A percentile compares a stretch with the other conserved stretches of the same genome.
Conservation (phyloP, 2,329 filamentous ascomycete species). For the Colletotrichum chrysophilum region DNA sequence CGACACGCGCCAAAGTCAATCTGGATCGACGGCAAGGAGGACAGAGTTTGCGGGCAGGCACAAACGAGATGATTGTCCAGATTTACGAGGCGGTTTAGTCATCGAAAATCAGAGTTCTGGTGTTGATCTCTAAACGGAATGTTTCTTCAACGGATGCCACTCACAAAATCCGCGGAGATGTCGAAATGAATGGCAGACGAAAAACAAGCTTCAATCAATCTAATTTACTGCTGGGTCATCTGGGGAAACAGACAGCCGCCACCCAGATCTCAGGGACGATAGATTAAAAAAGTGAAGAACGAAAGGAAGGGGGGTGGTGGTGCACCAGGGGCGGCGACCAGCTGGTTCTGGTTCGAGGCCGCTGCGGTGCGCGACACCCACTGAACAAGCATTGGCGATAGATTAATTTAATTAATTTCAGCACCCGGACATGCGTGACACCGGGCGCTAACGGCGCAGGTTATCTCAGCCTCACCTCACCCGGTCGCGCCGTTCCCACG, state of each 20-base stretch:
- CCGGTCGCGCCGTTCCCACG: background rate
- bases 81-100: background rate
- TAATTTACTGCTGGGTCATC: background rate
- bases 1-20: background rate
- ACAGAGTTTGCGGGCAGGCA: background rate
- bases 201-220: background rate
- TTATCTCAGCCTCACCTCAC: background rate
- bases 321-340: background rate
- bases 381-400: slow-evolving; percentile 15
- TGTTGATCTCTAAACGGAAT: background rate
- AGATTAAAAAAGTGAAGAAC: background rate
- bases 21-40: slow-evolving; percentile 12
- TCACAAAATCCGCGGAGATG: background rate
- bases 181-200: background rate
- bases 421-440: background rate
- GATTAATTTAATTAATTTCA: slow-evolving; percentile 9
- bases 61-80: background rate
- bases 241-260: background rate
- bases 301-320: background rate
- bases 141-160: background rate
- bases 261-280: background rate
- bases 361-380: background rate
- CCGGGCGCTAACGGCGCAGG: background rate
- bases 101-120: background rate
- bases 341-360: background rate